Percentiles rank a stretch among this genome's conserved stretches.
These are phyloP conservation scores for Peniophora sp. DNA, from an alignment of 1,284 basidiomycete genomes.

Conservation along the genomic window DNA sequence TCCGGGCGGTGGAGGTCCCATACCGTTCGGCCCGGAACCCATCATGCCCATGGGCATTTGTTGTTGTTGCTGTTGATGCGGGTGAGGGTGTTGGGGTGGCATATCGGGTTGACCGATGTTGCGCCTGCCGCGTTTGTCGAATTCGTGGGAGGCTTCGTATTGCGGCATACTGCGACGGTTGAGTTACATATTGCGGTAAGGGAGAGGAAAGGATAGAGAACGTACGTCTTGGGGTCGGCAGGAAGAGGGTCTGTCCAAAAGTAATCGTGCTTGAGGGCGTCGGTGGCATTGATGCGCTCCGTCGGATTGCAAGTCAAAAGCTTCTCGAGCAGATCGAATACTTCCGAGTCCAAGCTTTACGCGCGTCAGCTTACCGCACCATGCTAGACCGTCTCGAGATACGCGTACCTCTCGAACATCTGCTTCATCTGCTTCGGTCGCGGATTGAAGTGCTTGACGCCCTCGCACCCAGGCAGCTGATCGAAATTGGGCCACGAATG, in stretches of 20 bases:
- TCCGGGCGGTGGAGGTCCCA: background rate
- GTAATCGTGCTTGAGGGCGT: conserved; percentile 86
- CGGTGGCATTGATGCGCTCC: conserved; percentile 82
- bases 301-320: conserved; percentile 88
- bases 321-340: conserved; percentile 87
- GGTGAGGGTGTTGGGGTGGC: conserved; percentile 14
- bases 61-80: no score
- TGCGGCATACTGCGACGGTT: conserved; percentile 48
- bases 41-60: no score
- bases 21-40: background rate
- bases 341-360: conserved; percentile 59
- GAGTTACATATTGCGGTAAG: background rate
- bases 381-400: background rate
- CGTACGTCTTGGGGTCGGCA: conserved; percentile 76
- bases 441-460: conserved; percentile 52
- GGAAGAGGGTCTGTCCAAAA: conserved; percentile 86
- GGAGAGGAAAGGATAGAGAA: conserved; percentile 10
- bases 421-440: conserved; percentile 46
- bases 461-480: conserved; percentile 73
- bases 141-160: conserved; percentile 80
- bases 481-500: conserved; percentile 81
- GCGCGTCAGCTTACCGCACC: conserved; percentile 7
- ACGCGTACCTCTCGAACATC: conserved; percentile 50
- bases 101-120: conserved; percentile 19
- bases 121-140: conserved; percentile 70